phyloP scores from a whole-genome alignment of 352 stramenopile genomes.

The Globisporangium spinosum region DNA sequence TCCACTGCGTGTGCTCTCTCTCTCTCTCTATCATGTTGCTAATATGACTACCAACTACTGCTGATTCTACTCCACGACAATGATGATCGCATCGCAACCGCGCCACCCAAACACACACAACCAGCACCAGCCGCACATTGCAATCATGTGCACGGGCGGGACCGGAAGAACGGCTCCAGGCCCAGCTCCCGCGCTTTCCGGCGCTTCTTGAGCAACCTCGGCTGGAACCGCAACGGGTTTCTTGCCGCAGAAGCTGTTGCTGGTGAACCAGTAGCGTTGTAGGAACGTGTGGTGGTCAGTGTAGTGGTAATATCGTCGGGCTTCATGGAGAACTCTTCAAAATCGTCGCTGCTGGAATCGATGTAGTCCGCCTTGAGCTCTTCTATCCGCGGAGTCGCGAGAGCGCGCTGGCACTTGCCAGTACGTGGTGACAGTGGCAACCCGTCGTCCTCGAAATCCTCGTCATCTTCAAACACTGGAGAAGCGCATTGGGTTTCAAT shows the following conservation, averaged over 20 bases:
- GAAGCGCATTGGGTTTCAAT: conserved; percentile 12
- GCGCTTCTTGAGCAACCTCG: conserved; percentile 18
- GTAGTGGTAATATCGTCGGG: neutral
- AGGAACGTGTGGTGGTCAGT: neutral
- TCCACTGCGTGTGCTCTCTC: neutral
- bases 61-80: neutral
- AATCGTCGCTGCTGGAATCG: conserved; percentile 17
- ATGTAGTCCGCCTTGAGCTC: conserved; percentile 16
- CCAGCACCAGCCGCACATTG: neutral
- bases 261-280: neutral
- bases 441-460: conserved; percentile 1
- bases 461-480: conserved; percentile 8
- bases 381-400: conserved; percentile 13
- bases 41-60: neutral
- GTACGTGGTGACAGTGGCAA: neutral
- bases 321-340: conserved; percentile 1
- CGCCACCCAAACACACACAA: neutral
- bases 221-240: conserved; percentile 13
- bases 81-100: neutral
- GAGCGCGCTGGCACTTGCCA: conserved; percentile 4
- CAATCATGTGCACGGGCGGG: conserved; percentile 13
- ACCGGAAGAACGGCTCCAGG: conserved; percentile 14
- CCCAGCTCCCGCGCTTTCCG: conserved; percentile 17
- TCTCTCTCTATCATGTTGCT: neutral
- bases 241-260: neutral